Evolutionary conservation across 2,329 filamentous ascomycete genomes (phyloP).

Genomic region (Fusarium abutilonis): DNA sequence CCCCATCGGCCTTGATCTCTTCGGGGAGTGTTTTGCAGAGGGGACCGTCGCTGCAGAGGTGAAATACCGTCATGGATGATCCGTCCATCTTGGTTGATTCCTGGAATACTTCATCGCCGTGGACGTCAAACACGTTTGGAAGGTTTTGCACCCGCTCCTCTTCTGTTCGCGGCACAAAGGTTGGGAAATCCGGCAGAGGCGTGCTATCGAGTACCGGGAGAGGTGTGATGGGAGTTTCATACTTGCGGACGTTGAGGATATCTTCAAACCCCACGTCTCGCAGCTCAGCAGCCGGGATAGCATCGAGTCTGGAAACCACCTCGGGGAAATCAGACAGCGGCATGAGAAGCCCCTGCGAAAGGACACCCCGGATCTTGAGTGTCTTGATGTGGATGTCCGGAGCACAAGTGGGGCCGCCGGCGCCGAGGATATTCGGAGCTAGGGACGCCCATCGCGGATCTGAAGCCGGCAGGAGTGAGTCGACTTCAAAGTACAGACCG

Average conservation of each 20-base stretch:
- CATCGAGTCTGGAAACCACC: constrained; percentile 3
- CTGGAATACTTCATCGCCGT: constrained; percentile 46
- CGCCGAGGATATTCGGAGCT: constrained; percentile 6
- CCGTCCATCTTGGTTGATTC: constrained; percentile 55
- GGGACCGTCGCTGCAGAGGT: constrained; percentile 41
- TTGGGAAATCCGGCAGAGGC: constrained; percentile 30
- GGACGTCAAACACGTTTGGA: constrained; percentile 24
- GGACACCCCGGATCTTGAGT: constrained; percentile 24
- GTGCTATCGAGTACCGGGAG: neutral
- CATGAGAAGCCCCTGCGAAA: constrained; percentile 40
- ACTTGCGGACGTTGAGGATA: constrained; percentile 35
- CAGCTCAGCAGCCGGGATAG: neutral
- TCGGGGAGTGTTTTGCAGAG: constrained; percentile 32
- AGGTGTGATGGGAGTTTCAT: constrained; percentile 12
- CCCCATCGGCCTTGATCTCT: neutral
- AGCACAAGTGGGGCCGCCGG: neutral
- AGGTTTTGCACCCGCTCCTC: constrained; percentile 43
- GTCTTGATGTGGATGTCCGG: constrained; percentile 38
- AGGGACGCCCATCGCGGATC: constrained; percentile 36
- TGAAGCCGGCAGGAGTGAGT: constrained; percentile 35
- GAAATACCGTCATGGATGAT: constrained; percentile 52
- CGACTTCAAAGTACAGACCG: constrained; percentile 41
- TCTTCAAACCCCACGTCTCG: constrained; percentile 35
- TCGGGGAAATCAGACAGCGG: constrained; percentile 36
- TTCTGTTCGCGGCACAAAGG: constrained; percentile 38